Evolutionary conservation across 257 asterid species (phyloP).

Genomic region (Solanum piurae): DNA sequence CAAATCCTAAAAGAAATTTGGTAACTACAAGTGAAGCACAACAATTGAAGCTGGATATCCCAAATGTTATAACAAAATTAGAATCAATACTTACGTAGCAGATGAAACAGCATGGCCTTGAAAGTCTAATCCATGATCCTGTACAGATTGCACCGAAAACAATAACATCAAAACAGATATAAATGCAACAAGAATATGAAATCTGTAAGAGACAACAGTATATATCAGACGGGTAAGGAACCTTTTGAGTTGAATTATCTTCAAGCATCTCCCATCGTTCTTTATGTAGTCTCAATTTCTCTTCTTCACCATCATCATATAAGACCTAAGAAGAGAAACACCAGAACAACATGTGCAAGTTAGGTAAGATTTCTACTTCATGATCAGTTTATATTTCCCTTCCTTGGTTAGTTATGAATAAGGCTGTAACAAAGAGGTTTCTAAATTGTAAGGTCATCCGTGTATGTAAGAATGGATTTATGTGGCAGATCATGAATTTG

Average conservation of each 20-base stretch:
- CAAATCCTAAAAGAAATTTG: not conserved
- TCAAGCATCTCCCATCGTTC: constrained; percentile 32
- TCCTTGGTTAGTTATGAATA: not conserved
- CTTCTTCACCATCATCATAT: constrained; percentile 39
- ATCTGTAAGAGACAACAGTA: not conserved
- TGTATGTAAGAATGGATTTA: not conserved
- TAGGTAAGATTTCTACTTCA: not conserved
- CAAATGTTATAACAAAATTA: not conserved
- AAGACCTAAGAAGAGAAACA: constrained; percentile 23
- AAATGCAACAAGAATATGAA: not conserved
- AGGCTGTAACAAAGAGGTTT: not conserved
- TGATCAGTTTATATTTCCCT: not conserved
- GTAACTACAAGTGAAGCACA: not conserved
- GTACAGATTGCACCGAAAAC: not conserved
- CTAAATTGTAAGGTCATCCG: not conserved
- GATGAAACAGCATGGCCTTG: not conserved
- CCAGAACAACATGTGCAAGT: not conserved
- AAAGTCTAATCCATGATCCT: constrained; percentile 13
- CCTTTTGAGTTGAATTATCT: constrained; percentile 13
- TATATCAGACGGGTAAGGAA: not conserved
- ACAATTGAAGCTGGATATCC: not conserved
- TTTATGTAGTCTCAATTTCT: constrained; percentile 27
- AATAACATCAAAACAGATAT: not conserved
- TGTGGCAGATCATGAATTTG: not conserved
- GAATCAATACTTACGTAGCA: constrained; percentile 25